These are phyloP conservation scores for Ballota nigra DNA, from an alignment of 257 asterid species.

Conservation along the genomic window DNA sequence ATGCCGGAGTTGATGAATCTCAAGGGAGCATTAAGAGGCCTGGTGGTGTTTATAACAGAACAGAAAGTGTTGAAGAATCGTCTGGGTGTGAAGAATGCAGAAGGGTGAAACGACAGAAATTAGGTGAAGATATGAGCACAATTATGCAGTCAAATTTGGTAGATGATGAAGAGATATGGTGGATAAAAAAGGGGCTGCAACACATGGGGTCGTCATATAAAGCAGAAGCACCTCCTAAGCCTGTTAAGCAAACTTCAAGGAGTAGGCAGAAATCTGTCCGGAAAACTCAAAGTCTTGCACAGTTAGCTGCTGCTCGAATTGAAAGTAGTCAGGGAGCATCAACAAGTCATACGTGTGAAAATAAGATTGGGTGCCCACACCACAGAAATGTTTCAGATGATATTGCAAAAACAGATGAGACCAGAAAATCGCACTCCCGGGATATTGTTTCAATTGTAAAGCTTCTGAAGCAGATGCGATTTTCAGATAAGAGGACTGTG, in stretches of 20 bases:
- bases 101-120: constrained; percentile 75
- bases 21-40: constrained; percentile 51
- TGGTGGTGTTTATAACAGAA: constrained; percentile 41
- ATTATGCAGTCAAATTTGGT: constrained; percentile 43
- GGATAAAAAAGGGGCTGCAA: constrained; percentile 79
- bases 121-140: constrained; percentile 65
- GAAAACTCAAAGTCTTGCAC: constrained; percentile 95
- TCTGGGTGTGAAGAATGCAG: constrained; percentile 97
- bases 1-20: constrained; percentile 54
- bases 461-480: constrained; percentile 69
- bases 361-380: constrained; percentile 73
- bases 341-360: constrained; percentile 91
- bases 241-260: constrained; percentile 71
- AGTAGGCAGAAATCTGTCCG: constrained; percentile 90
- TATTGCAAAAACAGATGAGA: constrained; percentile 54
- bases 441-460: constrained; percentile 73
- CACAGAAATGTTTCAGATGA: constrained; percentile 66
- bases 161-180: constrained; percentile 90
- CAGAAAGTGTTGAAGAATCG: constrained; percentile 63
- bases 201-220: constrained; percentile 58
- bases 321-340: constrained; percentile 99
- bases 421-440: constrained; percentile 38
- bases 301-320: constrained; percentile 90
- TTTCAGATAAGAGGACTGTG: constrained; percentile 65
- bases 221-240: constrained; percentile 90